phyloP scores from a whole-genome alignment of 1,284 basidiomycete species.

The Bjerkandera adusta region DNA sequence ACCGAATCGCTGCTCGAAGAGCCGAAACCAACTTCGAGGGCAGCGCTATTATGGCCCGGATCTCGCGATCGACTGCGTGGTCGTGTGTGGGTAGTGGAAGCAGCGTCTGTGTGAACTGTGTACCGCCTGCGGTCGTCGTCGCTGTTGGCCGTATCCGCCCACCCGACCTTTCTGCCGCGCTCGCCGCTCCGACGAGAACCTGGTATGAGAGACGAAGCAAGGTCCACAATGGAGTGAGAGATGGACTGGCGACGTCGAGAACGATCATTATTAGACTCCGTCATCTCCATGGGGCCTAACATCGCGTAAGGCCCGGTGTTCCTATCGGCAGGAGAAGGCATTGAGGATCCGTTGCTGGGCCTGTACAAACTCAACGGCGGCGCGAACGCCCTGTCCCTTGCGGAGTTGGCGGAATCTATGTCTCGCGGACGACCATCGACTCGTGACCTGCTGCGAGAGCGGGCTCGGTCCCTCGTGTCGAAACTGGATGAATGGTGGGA shows the following conservation, averaged over 20 bases:
- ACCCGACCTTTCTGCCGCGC: too few relatives aligned
- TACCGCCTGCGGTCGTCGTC: background rate
- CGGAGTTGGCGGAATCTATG: background rate
- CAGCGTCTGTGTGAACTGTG: background rate
- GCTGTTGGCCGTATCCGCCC: background rate
- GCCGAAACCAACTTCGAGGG: background rate
- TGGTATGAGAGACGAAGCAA: background rate
- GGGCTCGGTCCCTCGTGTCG: constrained; percentile 1
- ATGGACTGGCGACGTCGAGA: too few relatives aligned
- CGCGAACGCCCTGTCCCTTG: background rate
- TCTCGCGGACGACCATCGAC: background rate
- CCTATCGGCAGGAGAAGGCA: constrained; percentile 8
- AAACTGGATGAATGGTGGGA: constrained; percentile 9
- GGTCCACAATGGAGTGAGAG: too few relatives aligned
- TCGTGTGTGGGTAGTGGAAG: background rate
- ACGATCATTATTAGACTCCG: too few relatives aligned
- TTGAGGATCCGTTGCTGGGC: background rate
- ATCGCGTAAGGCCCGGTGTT: constrained; percentile 2
- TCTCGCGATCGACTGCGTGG: background rate
- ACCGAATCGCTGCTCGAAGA: background rate
- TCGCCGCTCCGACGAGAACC: too few relatives aligned
- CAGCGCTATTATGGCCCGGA: background rate
- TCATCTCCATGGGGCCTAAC: background rate
- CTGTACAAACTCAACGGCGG: background rate
- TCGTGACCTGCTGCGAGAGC: constrained; percentile 2